Base-by-base conservation (phyloP, 495 filamentous ascomycete species). In the Parathielavia hyrcaniae region DNA sequence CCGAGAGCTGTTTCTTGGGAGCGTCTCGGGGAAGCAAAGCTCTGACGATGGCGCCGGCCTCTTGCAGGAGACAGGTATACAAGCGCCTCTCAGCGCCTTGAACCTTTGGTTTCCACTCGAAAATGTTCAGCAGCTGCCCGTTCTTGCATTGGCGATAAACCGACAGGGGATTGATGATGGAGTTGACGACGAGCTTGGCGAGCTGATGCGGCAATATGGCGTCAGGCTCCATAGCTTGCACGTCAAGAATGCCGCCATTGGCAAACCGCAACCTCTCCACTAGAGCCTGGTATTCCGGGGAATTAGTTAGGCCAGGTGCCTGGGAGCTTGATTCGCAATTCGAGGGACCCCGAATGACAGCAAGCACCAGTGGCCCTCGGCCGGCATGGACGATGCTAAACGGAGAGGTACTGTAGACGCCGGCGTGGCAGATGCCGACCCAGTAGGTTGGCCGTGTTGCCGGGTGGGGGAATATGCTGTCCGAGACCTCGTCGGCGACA, bases 111-210 rank as follows among this genome's bases (percentile, higher is more conserved):
- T n/a, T n/a, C n/a, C n/a, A n/a, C n/a, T n/a, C n/a, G n/a, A n/a
- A n/a, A n/a, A n/a, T n/a, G n/a, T n/a, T n/a, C 5, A 95, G 78
- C 0, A 96, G 66, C 39, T 80, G 76, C 26, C 91, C 88, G 61
- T 97, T 96, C 41, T 78, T 75, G 66, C 84, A 86, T 54, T 85
- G 75, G 53, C 89, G 75, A 3, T 95, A 67, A 5, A 81, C 86
- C 0, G 90, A 92, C 5, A 97, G 69, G 0, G 92, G 89, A 66
- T 93, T 89, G 53, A 97, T 83, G 50, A 92, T 73, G 40, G 82
- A 76, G 67, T 95, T 93, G 59, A 91, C 77, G 13, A 85, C 87
- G 1, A 97, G 76, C 66, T 95, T 78, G 34, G 64, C 60, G 4
- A 78, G 64, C 61, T 75, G 76, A 35, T 58, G 36, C 66, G 67